phyloP scores from a whole-genome alignment of 352 stramenopile genomes.

The Phytophthora ohioensis region DNA sequence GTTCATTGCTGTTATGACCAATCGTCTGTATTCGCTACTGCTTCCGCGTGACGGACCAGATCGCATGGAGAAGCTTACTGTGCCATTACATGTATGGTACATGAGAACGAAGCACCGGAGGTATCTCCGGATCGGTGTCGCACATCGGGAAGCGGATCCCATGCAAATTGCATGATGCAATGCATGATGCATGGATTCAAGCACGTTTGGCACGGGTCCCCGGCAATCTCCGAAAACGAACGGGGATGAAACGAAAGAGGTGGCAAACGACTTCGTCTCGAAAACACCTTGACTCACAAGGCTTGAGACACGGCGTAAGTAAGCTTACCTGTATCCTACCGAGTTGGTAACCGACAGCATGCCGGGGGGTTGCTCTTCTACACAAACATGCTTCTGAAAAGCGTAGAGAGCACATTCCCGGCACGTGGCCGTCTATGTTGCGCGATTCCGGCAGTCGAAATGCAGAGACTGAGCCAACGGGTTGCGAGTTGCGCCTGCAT shows the following conservation, averaged over 20 bases:
- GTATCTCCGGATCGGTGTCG: not conserved
- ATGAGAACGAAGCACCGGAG: no score
- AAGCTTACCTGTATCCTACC: no score
- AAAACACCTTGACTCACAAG: not conserved
- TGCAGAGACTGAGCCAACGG: constrained; percentile 8
- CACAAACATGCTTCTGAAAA: not conserved
- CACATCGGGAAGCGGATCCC: not conserved
- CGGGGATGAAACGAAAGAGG: not conserved
- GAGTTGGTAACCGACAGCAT: not conserved
- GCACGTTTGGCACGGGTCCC: not conserved
- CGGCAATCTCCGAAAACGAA: not conserved
- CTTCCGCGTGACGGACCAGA: constrained; percentile 14
- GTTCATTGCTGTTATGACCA: constrained; percentile 2
- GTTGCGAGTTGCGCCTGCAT: constrained; percentile 1
- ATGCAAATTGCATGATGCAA: not conserved
- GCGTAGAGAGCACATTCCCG: not conserved
- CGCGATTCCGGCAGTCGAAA: constrained; percentile 8
- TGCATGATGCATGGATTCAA: not conserved
- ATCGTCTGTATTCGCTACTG: not conserved
- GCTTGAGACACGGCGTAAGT: no score
- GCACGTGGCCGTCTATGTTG: constrained; percentile 1
- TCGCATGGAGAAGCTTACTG: not conserved
- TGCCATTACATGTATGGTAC: no score
- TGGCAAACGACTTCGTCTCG: not conserved
- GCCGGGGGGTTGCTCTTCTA: constrained; percentile 16